Evolutionary conservation across 345 rosid species (phyloP).

Genomic region (Rhodomyrtus tomentosa): DNA sequence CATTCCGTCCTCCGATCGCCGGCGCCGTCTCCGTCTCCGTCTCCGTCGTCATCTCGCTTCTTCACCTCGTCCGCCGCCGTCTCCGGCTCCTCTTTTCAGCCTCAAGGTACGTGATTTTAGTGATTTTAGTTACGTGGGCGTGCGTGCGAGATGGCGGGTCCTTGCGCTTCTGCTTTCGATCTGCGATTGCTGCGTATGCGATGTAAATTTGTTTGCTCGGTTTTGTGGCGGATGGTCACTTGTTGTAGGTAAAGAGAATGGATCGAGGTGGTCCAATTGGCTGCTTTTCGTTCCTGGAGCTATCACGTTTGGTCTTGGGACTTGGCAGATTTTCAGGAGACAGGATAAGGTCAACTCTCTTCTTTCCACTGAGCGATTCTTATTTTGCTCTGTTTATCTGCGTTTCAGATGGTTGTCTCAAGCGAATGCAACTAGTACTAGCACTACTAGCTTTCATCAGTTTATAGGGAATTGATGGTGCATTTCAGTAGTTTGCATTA

Average conservation of each 20-base stretch:
- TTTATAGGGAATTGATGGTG: neutral
- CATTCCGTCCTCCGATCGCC: neutral
- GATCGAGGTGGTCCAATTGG: constrained; percentile 49
- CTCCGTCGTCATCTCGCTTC: constrained; percentile 8
- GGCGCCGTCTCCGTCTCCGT: constrained; percentile 7
- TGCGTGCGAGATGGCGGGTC: neutral
- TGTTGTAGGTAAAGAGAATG: constrained; percentile 18
- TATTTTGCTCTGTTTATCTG: neutral
- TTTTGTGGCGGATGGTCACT: neutral
- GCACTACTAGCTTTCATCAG: neutral
- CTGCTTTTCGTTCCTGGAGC: constrained; percentile 85
- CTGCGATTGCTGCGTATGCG: neutral
- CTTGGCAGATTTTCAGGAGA: constrained; percentile 94
- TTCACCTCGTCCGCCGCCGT: neutral
- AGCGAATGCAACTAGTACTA: neutral
- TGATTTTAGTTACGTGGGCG: neutral
- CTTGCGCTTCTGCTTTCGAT: neutral
- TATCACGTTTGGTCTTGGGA: constrained; percentile 86
- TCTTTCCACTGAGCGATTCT: neutral
- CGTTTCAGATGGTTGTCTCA: neutral
- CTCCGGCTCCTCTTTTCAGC: constrained; percentile 7
- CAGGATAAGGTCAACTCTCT: constrained; percentile 59
- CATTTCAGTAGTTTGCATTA: neutral
- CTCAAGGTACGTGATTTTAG: constrained; percentile 22
- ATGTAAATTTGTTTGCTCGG: neutral